Evolutionary conservation across 2,329 filamentous ascomycete genomes (phyloP).

Genomic region (Thelonectria olida): DNA sequence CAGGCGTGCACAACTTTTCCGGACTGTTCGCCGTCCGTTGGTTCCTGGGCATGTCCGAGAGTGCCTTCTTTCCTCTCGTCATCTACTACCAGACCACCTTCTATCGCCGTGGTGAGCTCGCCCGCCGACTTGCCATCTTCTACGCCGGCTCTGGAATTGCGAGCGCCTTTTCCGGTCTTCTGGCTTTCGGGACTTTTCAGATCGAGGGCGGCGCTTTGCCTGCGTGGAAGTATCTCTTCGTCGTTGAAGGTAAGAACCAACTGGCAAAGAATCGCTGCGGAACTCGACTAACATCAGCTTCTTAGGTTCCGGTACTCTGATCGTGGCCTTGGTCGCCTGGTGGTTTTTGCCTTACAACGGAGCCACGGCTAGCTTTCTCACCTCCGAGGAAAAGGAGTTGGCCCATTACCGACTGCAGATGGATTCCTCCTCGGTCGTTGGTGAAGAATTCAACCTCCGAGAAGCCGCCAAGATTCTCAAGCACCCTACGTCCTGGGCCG

Average conservation of each 20-base stretch:
- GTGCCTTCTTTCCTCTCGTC: slow-evolving; percentile 63
- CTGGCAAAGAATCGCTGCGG: not conserved
- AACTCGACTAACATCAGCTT: not conserved
- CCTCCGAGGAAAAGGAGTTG: slow-evolving; percentile 70
- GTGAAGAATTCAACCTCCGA: slow-evolving; percentile 60
- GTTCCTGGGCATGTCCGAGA: slow-evolving; percentile 63
- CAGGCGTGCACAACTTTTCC: slow-evolving; percentile 59
- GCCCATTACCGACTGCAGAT: slow-evolving; percentile 79
- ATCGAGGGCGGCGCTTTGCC: slow-evolving; percentile 49
- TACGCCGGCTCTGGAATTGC: slow-evolving; percentile 82
- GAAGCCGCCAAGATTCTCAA: slow-evolving; percentile 63
- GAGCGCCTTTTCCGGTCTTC: slow-evolving; percentile 60
- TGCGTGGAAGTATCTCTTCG: slow-evolving; percentile 60
- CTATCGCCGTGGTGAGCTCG: slow-evolving; percentile 58
- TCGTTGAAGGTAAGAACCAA: slow-evolving; percentile 58
- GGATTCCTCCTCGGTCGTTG: slow-evolving; percentile 73
- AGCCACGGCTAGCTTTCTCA: slow-evolving; percentile 71
- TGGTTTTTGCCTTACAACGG: slow-evolving; percentile 75
- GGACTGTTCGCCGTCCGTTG: slow-evolving; percentile 61
- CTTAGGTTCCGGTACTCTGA: slow-evolving; percentile 60
- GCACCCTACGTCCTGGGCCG: slow-evolving; percentile 58
- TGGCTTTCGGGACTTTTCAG: slow-evolving; percentile 60
- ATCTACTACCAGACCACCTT: slow-evolving; percentile 63
- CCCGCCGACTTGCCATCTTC: slow-evolving; percentile 67
- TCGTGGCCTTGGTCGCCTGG: slow-evolving; percentile 71